Evolutionary conservation across 768 basidiomycete species (phyloP).

Genomic region (Mycena epipterygia): DNA sequence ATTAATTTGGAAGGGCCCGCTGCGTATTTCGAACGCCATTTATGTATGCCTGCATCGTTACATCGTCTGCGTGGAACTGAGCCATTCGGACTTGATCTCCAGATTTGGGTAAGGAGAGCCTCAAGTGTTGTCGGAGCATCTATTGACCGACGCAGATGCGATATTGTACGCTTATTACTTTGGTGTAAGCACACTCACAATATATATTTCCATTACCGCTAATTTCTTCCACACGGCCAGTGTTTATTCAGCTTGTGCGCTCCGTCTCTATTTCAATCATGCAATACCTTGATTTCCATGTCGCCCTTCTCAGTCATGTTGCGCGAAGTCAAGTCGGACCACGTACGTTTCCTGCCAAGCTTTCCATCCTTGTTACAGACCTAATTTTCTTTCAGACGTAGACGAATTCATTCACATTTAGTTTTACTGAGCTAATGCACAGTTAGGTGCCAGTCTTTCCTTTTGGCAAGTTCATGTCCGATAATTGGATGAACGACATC

Average conservation of each 20-base stretch:
- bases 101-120: not conserved
- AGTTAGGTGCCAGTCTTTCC: not conserved
- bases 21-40: not conserved
- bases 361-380: too few species aligned
- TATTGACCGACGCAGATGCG: not conserved
- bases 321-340: not conserved
- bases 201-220: too few species aligned
- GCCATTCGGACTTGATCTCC: not conserved
- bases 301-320: not conserved
- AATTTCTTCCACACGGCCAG: not conserved
- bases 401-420: too few species aligned
- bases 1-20: not conserved
- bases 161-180: slow-evolving; percentile 1
- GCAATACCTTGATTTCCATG: not conserved
- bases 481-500: not conserved
- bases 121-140: not conserved
- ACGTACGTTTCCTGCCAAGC: not conserved
- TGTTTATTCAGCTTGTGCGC: not conserved
- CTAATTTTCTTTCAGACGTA: not conserved
- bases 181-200: not conserved
- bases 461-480: not conserved
- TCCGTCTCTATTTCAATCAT: not conserved
- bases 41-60: not conserved
- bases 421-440: not conserved
- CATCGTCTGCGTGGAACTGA: not conserved